Base-by-base conservation (phyloP, 768 basidiomycete species). In the Boletus rubescentipes region DNA sequence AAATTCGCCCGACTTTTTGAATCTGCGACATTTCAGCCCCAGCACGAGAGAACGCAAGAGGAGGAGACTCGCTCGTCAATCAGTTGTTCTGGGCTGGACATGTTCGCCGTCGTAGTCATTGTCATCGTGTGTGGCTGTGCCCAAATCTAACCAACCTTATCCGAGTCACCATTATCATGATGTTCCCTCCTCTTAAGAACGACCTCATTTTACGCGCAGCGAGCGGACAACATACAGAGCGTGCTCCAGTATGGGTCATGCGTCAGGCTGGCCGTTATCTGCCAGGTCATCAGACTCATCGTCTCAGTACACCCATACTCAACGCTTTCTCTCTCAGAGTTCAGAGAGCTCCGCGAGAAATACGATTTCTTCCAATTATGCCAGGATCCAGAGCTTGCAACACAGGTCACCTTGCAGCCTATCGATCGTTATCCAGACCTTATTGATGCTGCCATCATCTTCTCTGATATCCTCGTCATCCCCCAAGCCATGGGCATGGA, bases 231-330 rank as follows among this genome's bases (percentile, higher is more conserved):
- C 77, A 79, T 68, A 94, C 91, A 0, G 91, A 93, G 65, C 84
- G 90, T 51, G 93, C 94, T 8, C 94, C 95, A n/a, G 93, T 94
- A 52, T 98, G 95, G 95, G 89, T 96, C 46, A 98, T 98, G 95
- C 84, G 95, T 34, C 95, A 98, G 69, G 95, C 95, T 21, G 95
- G 95, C 45, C 84, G 95, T 48, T 95, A 96, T 74, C 83, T 98
- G 42, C 95, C 95, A 72, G 95, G 91, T 90, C 63, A 67, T 72
- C 68, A 54, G 43, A 4, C 18, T 32, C 48, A 4, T 44, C 20
- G 30, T 60, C n/a, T n/a, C 26, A 23, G 2, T 14, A 34, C 10
- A 10, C 30, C 12, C 21, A 14, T 40, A 2, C 46, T 50, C 52
- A 60, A 45, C 39, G 9, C 23, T 4, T 21, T 11, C 26, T 31